Evolutionary conservation across 441 rosid genomes (phyloP).

Genomic region (Dalechampia spathulata): DNA sequence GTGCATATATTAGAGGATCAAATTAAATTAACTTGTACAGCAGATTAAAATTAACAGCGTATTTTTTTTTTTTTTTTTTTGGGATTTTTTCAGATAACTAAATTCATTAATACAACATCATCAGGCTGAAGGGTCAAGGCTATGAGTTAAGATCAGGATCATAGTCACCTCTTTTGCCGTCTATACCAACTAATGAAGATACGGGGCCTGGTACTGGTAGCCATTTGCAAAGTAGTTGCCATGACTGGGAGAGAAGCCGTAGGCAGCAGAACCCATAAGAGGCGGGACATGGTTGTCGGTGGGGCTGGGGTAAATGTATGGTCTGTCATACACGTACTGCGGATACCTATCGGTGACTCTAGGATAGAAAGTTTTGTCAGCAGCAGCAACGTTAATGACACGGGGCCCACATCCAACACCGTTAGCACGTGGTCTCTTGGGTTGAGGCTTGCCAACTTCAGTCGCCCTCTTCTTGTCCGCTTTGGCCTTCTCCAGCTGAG

Average conservation of each 20-base stretch:
- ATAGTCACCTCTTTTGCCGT: constrained; percentile 42
- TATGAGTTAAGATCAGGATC: constrained; percentile 64
- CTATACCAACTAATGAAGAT: constrained; percentile 65
- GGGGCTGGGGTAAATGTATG: constrained; percentile 52
- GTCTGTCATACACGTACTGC: constrained; percentile 74
- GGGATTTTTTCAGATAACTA: constrained; percentile 29
- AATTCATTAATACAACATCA: constrained; percentile 59
- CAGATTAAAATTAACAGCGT: constrained; percentile 39
- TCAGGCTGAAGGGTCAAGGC: constrained; percentile 46
- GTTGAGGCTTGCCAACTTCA: constrained; percentile 80
- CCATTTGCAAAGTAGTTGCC: constrained; percentile 87
- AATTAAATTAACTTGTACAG: constrained; percentile 39
- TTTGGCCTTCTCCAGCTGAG: constrained; percentile 89
- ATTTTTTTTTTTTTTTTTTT: constrained; percentile 22
- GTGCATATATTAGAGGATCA: constrained; percentile 56
- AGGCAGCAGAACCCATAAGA: constrained; percentile 45
- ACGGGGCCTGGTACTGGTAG: constrained; percentile 85
- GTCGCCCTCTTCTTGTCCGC: constrained; percentile 81
- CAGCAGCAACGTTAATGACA: constrained; percentile 30
- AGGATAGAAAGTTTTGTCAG: constrained; percentile 52
- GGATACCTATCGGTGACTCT: constrained; percentile 70
- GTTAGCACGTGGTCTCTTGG: constrained; percentile 83
- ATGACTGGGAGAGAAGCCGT: constrained; percentile 60
- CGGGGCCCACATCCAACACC: constrained; percentile 57
- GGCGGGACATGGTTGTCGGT: constrained; percentile 59